Conservation (phyloP, 2,329 filamentous ascomycete genomes). For the Aspergillus intermedius region DNA sequence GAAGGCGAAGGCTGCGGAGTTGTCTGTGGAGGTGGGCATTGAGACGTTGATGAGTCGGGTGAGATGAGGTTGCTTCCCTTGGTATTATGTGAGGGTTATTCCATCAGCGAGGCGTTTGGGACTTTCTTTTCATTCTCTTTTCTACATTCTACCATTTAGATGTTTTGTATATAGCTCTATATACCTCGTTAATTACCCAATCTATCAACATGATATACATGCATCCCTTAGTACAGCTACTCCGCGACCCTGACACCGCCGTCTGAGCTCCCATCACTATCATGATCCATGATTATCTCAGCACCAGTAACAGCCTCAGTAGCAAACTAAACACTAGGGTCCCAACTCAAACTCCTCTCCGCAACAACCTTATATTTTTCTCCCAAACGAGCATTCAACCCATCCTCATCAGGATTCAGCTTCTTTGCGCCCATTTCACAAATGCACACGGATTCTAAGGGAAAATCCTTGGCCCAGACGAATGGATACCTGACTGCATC, state of each 20-base stretch:
- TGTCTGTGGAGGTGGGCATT: slow-evolving; percentile 69
- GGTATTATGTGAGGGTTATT: slow-evolving; percentile 6
- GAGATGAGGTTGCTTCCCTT: slow-evolving; percentile 46
- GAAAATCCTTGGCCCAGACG: slow-evolving; percentile 63
- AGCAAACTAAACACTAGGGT: too few species aligned
- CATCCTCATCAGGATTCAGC: slow-evolving; percentile 40
- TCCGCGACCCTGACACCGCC: neutral
- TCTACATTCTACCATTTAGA: neutral
- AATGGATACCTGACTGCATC: slow-evolving; percentile 31
- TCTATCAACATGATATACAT: neutral
- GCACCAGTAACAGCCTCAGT: neutral
- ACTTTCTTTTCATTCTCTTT: slow-evolving; percentile 3
- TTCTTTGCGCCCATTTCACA: slow-evolving; percentile 84
- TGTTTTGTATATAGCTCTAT: neutral
- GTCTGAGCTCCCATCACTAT: neutral
- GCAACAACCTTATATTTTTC: slow-evolving; percentile 49
- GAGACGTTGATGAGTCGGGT: slow-evolving; percentile 96
- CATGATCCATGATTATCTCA: neutral
- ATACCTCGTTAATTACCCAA: neutral
- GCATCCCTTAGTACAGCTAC: neutral
- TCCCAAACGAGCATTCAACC: slow-evolving; percentile 42
- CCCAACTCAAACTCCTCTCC: slow-evolving; percentile 24
- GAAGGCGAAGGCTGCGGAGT: slow-evolving; percentile 80
- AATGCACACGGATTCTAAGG: slow-evolving; percentile 65
- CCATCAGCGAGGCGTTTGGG: slow-evolving; percentile 12